Conservation (phyloP, 169 alveolate species). For the Plasmodium chabaudi region DNA sequence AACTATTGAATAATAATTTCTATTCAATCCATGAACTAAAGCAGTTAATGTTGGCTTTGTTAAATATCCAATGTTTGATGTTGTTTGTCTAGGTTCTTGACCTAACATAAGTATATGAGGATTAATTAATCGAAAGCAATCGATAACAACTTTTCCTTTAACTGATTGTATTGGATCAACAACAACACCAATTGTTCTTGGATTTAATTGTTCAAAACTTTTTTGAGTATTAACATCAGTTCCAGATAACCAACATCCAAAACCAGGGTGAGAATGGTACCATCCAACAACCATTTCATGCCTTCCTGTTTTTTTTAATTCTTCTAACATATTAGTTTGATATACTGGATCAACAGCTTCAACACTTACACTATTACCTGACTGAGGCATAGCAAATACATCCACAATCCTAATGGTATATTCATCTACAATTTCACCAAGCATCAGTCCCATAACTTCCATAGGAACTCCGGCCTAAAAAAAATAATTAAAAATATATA, state of each 20-base stretch:
- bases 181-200: constrained; percentile 99
- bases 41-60: constrained; percentile 94
- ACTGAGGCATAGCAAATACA: constrained; percentile 99
- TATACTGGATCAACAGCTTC: constrained; percentile 99
- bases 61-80: constrained; percentile 97
- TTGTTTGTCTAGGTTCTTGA: constrained; percentile 99
- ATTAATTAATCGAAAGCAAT: constrained; percentile 98
- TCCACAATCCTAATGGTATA: constrained; percentile 99
- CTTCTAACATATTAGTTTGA: constrained; percentile 99
- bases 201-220: constrained; percentile 98
- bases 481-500: neutral
- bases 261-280: constrained; percentile 99
- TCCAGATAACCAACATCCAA: constrained; percentile 99
- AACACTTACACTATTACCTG: constrained; percentile 97
- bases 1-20: constrained; percentile 98
- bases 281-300: constrained; percentile 98
- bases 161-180: constrained; percentile 99
- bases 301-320: constrained; percentile 98
- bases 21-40: constrained; percentile 95
- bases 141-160: constrained; percentile 98
- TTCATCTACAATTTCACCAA: constrained; percentile 99
- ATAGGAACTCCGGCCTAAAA: constrained; percentile 98
- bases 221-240: constrained; percentile 98
- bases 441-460: constrained; percentile 99
- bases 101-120: constrained; percentile 95